Percentiles rank a stretch among this genome's conserved stretches.
Evolutionary conservation across 306 rosid species (phyloP).

Genomic region (Inga leiocalycina): DNA sequence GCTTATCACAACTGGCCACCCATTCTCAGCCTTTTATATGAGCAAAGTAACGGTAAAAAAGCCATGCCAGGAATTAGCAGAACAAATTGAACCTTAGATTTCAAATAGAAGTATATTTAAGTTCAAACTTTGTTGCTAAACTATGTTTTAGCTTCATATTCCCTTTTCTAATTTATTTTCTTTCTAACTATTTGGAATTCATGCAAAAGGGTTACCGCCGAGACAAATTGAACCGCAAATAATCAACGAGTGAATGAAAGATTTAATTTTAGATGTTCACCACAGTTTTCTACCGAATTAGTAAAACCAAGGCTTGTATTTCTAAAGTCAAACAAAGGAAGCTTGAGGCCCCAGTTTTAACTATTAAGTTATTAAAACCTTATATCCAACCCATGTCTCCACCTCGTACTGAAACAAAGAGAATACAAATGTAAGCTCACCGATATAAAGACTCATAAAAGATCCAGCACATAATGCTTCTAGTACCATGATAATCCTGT

Average conservation of each 20-base stretch:
- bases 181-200: neutral
- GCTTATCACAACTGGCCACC: neutral
- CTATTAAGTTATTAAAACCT: neutral
- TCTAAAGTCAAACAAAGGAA: slow-evolving; percentile 4
- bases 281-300: neutral
- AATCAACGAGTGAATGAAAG: neutral
- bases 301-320: neutral
- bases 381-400: slow-evolving; percentile 6
- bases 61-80: neutral
- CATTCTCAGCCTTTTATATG: neutral
- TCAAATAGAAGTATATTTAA: neutral
- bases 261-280: neutral
- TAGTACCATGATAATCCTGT: slow-evolving; percentile 88
- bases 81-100: neutral
- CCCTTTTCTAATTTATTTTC: slow-evolving; percentile 1
- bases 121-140: neutral
- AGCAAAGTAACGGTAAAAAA: neutral
- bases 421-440: slow-evolving; percentile 44
- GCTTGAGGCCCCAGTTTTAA: neutral
- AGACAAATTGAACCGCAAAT: neutral
- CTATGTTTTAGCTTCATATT: neutral
- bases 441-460: slow-evolving; percentile 78
- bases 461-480: slow-evolving; percentile 90
- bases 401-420: neutral
- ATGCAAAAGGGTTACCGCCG: neutral